A percentile compares a stretch with the other conserved stretches of the same genome.
Evolutionary conservation across 371 early-diverging fungal genomes (phyloP).

Genomic region (Mortierella sp.): DNA sequence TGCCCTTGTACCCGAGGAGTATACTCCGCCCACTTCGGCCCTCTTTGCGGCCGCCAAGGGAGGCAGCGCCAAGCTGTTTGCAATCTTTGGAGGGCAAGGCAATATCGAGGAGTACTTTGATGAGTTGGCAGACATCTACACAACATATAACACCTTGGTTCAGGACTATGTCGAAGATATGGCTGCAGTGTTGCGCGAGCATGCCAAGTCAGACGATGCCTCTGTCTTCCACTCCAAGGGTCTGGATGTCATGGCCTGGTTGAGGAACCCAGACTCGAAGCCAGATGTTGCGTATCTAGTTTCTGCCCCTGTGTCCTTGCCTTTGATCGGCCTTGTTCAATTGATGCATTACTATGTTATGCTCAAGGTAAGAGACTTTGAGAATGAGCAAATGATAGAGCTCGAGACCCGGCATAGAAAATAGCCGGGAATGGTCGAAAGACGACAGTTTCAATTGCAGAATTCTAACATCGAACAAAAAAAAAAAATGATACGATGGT

Average conservation of each 20-base stretch:
- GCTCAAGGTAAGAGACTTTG: slow-evolving; percentile 66
- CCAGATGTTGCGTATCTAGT: slow-evolving; percentile 88
- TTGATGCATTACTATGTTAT: slow-evolving; percentile 85
- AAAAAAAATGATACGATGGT: slow-evolving; percentile 4
- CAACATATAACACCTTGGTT: slow-evolving; percentile 85
- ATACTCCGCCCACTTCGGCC: slow-evolving; percentile 66
- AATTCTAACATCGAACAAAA: background rate
- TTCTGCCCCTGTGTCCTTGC: slow-evolving; percentile 87
- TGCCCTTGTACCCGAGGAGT: slow-evolving; percentile 56
- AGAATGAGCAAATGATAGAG: no score
- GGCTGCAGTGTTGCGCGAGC: slow-evolving; percentile 76
- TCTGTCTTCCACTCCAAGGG: slow-evolving; percentile 83
- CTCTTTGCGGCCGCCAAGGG: slow-evolving; percentile 72
- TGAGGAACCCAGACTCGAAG: slow-evolving; percentile 84
- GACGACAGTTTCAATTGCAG: background rate
- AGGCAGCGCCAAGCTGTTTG: slow-evolving; percentile 79
- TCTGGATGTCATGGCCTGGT: slow-evolving; percentile 89
- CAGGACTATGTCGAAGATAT: slow-evolving; percentile 83
- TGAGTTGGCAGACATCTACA: slow-evolving; percentile 85
- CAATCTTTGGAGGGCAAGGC: slow-evolving; percentile 97
- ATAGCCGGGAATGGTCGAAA: slow-evolving; percentile 2
- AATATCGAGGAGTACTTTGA: slow-evolving; percentile 95
- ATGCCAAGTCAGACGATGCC: slow-evolving; percentile 77
- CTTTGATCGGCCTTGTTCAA: slow-evolving; percentile 92
- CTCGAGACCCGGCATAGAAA: background rate